A percentile compares a stretch with the other conserved stretches of the same genome.
Evolutionary conservation across 768 basidiomycete genomes (phyloP).

Genomic region (Mycena haematopus): DNA sequence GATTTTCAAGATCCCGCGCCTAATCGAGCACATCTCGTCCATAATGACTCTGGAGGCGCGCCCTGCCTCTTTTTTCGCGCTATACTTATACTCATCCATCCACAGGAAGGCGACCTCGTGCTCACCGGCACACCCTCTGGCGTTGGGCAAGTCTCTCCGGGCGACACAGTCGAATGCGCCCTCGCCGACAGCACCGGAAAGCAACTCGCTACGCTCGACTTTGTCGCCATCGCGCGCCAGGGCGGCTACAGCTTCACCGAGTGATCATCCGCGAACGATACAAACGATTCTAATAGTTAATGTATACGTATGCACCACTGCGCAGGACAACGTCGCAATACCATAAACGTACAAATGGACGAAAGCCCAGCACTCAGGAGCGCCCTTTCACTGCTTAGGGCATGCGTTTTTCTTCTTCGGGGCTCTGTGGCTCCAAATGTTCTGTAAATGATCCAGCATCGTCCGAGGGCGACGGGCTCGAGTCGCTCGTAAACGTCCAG

Average conservation of each 20-base stretch:
- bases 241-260: constrained; percentile 61
- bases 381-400: constrained; percentile 2
- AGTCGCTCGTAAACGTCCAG: constrained; percentile 68
- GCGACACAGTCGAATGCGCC: constrained; percentile 80
- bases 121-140: constrained; percentile 93
- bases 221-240: constrained; percentile 67
- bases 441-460: constrained; percentile 32
- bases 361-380: background rate
- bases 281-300: constrained; percentile 12
- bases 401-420: constrained; percentile 28
- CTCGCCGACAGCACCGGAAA: constrained; percentile 63
- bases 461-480: constrained; percentile 37
- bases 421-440: constrained; percentile 25
- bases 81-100: background rate
- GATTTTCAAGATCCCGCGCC: constrained; percentile 88
- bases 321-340: background rate
- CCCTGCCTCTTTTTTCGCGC: background rate
- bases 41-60: constrained; percentile 96
- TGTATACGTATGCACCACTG: constrained; percentile 12
- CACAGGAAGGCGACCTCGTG: constrained; percentile 88
- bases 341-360: constrained; percentile 12
- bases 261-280: background rate
- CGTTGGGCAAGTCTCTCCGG: constrained; percentile 77
- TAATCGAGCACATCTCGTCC: constrained; percentile 90
- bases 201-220: constrained; percentile 66